A percentile compares a stretch with the other conserved stretches of the same genome.
These are phyloP conservation scores for Hypoxylon lenormandii DNA, from an alignment of 495 filamentous ascomycete genomes.

Conservation along the genomic window DNA sequence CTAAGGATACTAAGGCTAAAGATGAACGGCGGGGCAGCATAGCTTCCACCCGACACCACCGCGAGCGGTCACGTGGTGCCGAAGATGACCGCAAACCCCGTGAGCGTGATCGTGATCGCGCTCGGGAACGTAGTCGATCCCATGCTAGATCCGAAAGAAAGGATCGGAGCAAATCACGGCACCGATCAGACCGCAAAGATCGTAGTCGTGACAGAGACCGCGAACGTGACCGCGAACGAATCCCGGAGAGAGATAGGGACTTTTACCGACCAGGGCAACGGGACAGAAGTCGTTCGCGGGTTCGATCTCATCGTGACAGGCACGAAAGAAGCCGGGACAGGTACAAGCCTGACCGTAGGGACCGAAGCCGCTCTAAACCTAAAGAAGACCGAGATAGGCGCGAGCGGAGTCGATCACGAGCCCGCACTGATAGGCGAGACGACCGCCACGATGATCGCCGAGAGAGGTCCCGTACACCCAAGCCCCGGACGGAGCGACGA, in stretches of 20 bases:
- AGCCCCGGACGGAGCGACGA: conserved; percentile 49
- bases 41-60: conserved; percentile 46
- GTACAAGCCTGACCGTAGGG: conserved; percentile 53
- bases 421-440: conserved; percentile 37
- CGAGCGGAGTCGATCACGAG: conserved; percentile 47
- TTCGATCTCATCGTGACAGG: conserved; percentile 42
- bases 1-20: conserved; percentile 37
- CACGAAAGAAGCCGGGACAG: conserved; percentile 48
- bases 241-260: conserved; percentile 50
- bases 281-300: conserved; percentile 51
- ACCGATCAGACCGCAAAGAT: conserved; percentile 49
- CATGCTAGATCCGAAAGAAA: conserved; percentile 35
- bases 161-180: conserved; percentile 43
- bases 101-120: conserved; percentile 41
- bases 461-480: conserved; percentile 52
- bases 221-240: conserved; percentile 51
- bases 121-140: conserved; percentile 45
- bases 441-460: conserved; percentile 48
- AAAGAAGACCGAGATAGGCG: conserved; percentile 48
- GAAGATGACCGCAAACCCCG: conserved; percentile 25
- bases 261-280: conserved; percentile 50
- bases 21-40: conserved; percentile 53
- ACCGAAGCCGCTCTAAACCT: conserved; percentile 56
- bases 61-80: conserved; percentile 18
- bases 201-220: conserved; percentile 51